These are phyloP conservation scores for Paulownia fortunei DNA, from an alignment of 257 asterid genomes.

Conservation along the genomic window DNA sequence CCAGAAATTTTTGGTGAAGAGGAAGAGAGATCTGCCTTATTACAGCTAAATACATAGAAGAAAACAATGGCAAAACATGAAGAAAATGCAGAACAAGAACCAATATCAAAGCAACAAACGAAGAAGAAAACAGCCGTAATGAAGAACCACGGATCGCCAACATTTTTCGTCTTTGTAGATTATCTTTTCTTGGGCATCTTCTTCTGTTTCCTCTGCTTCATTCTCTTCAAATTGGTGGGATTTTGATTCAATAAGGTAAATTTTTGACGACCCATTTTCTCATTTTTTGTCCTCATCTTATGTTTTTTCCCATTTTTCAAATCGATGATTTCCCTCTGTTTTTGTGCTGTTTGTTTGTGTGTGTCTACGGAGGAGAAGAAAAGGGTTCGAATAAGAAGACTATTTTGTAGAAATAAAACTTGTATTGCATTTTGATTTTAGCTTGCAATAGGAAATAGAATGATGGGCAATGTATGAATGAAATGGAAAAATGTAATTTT, in stretches of 20 bases:
- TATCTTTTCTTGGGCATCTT: constrained; percentile 68
- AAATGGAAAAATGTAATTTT: background rate
- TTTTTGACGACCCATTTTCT: background rate
- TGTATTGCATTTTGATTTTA: background rate
- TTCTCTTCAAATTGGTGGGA: constrained; percentile 62
- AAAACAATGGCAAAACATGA: constrained; percentile 54
- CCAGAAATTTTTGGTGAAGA: constrained; percentile 17
- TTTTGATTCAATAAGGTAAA: constrained; percentile 53
- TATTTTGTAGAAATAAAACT: background rate
- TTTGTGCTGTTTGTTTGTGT: background rate
- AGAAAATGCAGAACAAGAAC: constrained; percentile 37
- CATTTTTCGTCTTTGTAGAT: constrained; percentile 52
- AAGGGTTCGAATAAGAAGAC: background rate
- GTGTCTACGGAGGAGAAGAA: background rate
- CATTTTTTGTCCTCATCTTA: background rate
- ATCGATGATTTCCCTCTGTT: background rate
- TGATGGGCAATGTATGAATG: background rate
- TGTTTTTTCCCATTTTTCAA: constrained; percentile 1
- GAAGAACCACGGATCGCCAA: constrained; percentile 49
- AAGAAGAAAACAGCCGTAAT: constrained; percentile 42
- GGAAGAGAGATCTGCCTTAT: constrained; percentile 30
- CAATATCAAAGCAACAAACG: constrained; percentile 34
- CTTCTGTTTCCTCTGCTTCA: constrained; percentile 67
- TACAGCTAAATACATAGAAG: constrained; percentile 2
- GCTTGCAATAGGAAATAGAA: background rate